Conservation (phyloP, 805 yeast species). For the Barnettozyma populi region DNA sequence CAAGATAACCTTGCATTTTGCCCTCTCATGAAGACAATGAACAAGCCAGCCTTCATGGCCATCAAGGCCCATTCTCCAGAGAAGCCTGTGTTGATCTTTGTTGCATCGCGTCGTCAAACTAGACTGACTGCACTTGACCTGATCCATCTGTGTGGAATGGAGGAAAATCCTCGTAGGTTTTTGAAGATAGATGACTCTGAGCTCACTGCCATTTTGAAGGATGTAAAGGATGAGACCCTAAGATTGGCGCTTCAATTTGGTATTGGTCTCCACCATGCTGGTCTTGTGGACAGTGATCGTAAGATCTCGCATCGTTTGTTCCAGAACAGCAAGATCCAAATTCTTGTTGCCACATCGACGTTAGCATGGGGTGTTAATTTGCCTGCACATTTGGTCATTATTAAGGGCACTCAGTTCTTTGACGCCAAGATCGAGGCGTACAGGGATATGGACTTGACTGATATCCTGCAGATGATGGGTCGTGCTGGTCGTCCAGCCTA, state of each 20-base stretch:
- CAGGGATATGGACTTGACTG: slow-evolving; percentile 89
- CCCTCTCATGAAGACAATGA: slow-evolving; percentile 65
- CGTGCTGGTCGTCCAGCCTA: slow-evolving; percentile 99
- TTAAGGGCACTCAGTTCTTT: slow-evolving; percentile 94
- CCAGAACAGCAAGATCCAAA: slow-evolving; percentile 76
- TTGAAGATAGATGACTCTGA: slow-evolving; percentile 49
- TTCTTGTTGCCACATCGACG: slow-evolving; percentile 91
- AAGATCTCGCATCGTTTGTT: slow-evolving; percentile 85
- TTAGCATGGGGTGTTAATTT: slow-evolving; percentile 99
- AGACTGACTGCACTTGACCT: slow-evolving; percentile 75
- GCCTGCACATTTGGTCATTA: slow-evolving; percentile 95
- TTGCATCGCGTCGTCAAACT: slow-evolving; percentile 95
- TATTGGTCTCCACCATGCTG: slow-evolving; percentile 96
- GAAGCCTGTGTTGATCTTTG: slow-evolving; percentile 92
- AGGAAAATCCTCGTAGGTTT: slow-evolving; percentile 53
- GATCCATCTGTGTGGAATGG: slow-evolving; percentile 61
- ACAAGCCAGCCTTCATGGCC: slow-evolving; percentile 72
- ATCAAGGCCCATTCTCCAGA: slow-evolving; percentile 62
- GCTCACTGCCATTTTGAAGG: slow-evolving; percentile 53
- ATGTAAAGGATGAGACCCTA: slow-evolving; percentile 72
- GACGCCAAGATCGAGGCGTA: slow-evolving; percentile 93
- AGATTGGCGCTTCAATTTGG: slow-evolving; percentile 76
- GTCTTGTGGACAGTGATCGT: slow-evolving; percentile 87
- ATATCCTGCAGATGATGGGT: slow-evolving; percentile 96
- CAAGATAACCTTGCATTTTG: slow-evolving; percentile 78